Conservation (phyloP, 1,284 basidiomycete genomes). For the Ceraceosorus guamensis region DNA sequence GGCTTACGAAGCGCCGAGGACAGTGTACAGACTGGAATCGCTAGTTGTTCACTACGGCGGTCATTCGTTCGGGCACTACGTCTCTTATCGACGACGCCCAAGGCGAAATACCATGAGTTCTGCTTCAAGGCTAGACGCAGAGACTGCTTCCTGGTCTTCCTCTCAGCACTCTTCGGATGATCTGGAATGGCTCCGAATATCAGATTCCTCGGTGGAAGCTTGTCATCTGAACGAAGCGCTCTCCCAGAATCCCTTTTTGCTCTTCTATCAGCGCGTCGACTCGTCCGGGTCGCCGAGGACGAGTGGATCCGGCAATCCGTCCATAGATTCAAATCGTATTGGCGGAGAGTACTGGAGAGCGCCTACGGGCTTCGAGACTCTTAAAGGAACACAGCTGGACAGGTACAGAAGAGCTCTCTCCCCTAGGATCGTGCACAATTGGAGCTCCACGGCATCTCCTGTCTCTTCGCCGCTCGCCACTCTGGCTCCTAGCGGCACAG, state of each 20-base stretch:
- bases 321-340: no score
- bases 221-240: slow-evolving; percentile 31
- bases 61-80: slow-evolving; percentile 44
- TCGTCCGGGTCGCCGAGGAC: no score
- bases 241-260: slow-evolving; percentile 41
- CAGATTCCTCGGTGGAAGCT: slow-evolving; percentile 33
- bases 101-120: neutral
- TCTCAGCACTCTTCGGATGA: neutral
- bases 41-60: slow-evolving; percentile 45
- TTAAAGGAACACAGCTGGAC: no score
- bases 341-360: no score
- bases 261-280: slow-evolving; percentile 36
- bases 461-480: neutral
- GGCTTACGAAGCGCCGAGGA: neutral
- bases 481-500: neutral
- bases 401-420: no score
- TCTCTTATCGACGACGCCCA: slow-evolving; percentile 32
- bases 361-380: no score
- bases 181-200: slow-evolving; percentile 35
- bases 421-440: no score
- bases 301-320: no score
- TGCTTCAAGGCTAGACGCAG: slow-evolving; percentile 2
- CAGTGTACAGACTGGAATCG: slow-evolving; percentile 25
- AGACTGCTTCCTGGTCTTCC: neutral
- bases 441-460: no score